A percentile compares a stretch with the other conserved stretches of the same genome.
These are phyloP conservation scores for Leccinum longicurvipes DNA, from an alignment of 768 basidiomycete genomes.

Conservation along the genomic window DNA sequence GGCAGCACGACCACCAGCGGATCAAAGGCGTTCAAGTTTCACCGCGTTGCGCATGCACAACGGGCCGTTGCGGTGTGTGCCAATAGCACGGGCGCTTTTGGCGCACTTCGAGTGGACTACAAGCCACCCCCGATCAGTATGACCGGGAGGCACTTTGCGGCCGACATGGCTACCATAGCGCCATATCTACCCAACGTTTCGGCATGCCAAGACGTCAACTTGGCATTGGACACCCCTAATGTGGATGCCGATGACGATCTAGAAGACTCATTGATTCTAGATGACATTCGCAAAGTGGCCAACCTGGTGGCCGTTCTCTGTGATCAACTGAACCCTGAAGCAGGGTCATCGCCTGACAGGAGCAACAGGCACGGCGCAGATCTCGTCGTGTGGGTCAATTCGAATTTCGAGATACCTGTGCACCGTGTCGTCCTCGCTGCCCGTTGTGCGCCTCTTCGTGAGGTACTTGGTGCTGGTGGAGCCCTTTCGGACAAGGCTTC, in stretches of 20 bases:
- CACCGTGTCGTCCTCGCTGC: constrained; percentile 67
- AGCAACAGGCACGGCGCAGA: constrained; percentile 58
- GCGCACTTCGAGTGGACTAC: constrained; percentile 76
- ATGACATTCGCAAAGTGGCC: constrained; percentile 34
- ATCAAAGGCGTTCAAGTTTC: constrained; percentile 68
- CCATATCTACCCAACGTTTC: constrained; percentile 44
- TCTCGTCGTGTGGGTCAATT: constrained; percentile 46
- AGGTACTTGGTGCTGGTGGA: constrained; percentile 37
- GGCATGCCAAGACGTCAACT: neutral
- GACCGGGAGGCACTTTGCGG: constrained; percentile 52
- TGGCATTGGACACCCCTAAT: neutral
- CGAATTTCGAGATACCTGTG: constrained; percentile 48
- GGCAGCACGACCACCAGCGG: constrained; percentile 20
- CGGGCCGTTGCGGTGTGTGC: constrained; percentile 82
- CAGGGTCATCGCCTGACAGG: neutral
- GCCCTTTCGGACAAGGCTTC: constrained; percentile 28
- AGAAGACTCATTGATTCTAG: constrained; percentile 35
- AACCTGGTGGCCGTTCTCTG: constrained; percentile 18
- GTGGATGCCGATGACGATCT: constrained; percentile 34
- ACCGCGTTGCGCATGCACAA: constrained; percentile 76
- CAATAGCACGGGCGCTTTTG: constrained; percentile 86
- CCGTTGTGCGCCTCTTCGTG: constrained; percentile 47
- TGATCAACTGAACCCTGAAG: neutral
- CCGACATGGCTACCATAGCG: constrained; percentile 63
- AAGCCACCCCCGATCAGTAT: constrained; percentile 52